These are phyloP conservation scores for Verruconis gallopava DNA, from an alignment of 2,329 filamentous ascomycete species.

Conservation along the genomic window DNA sequence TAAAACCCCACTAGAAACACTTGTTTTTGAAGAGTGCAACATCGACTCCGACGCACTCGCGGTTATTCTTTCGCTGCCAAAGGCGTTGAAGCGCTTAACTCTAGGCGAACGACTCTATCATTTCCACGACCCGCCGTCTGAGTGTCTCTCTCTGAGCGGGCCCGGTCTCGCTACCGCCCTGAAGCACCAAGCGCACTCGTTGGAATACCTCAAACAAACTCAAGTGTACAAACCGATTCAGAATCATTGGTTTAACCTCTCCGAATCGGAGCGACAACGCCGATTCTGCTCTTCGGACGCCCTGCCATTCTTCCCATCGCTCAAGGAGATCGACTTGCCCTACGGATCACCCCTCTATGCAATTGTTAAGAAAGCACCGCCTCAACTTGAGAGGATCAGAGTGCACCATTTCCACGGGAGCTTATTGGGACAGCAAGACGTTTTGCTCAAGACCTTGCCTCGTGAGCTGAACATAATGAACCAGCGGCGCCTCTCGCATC, in stretches of 20 bases:
- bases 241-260: background rate
- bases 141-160: conserved; percentile 12
- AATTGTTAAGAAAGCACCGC: background rate
- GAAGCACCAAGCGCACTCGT: conserved; percentile 20
- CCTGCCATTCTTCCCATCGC: background rate
- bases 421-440: too few relatives aligned
- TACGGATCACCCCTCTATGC: background rate
- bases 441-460: background rate
- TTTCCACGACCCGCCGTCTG: conserved; percentile 14
- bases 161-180: conserved; percentile 18
- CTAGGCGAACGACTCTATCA: conserved; percentile 22
- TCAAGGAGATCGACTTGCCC: background rate
- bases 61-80: conserved; percentile 20
- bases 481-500: background rate
- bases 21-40: conserved; percentile 26
- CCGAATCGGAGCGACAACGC: background rate
- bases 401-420: background rate
- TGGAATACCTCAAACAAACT: conserved; percentile 18
- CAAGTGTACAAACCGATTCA: background rate
- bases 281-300: background rate
- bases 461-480: background rate
- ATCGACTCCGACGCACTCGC: conserved; percentile 19
- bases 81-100: conserved; percentile 19
- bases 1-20: conserved; percentile 18
- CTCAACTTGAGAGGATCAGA: background rate